Conservation (phyloP, 306 rosid species). For the Lathyrus tuberosus region DNA sequence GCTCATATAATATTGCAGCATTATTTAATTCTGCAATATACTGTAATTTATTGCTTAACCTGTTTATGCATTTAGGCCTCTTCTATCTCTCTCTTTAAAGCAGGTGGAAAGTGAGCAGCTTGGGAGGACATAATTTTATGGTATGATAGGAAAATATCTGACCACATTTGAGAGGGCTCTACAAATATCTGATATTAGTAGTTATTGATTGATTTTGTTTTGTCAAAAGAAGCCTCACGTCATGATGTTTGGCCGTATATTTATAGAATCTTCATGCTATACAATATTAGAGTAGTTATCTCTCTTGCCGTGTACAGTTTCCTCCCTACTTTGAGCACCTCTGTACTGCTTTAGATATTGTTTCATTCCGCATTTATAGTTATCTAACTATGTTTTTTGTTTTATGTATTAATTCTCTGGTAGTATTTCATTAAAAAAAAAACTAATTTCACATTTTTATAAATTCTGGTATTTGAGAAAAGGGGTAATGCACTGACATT, state of each 20-base stretch:
- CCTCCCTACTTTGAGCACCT: conserved; percentile 1
- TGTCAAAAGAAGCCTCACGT: conserved; percentile 38
- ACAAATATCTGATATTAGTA: conserved; percentile 48
- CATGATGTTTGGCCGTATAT: conserved; percentile 17
- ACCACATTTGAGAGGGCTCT: conserved; percentile 71
- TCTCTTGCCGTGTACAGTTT: conserved; percentile 6
- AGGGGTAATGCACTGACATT: no score
- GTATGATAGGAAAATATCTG: conserved; percentile 88
- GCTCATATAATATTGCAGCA: conserved; percentile 34
- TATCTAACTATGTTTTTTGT: background rate
- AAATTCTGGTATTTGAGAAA: background rate
- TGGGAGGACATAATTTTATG: conserved; percentile 81
- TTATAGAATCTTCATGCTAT: conserved; percentile 29
- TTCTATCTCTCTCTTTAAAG: conserved; percentile 74
- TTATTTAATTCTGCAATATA: conserved; percentile 44
- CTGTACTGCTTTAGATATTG: conserved; percentile 15
- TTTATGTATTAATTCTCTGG: background rate
- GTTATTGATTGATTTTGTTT: conserved; percentile 38
- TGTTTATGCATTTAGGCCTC: conserved; percentile 78
- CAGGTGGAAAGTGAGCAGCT: conserved; percentile 94
- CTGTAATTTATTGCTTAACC: conserved; percentile 62
- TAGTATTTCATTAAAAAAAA: background rate
- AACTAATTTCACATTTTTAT: conserved; percentile 6
- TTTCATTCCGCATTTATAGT: conserved; percentile 24
- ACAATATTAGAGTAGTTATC: conserved; percentile 14